Evolutionary conservation across 1,284 basidiomycete species (phyloP), one percentile per base, ranked within the genome.

Genomic region (Rhodotorula sp.): DNA sequence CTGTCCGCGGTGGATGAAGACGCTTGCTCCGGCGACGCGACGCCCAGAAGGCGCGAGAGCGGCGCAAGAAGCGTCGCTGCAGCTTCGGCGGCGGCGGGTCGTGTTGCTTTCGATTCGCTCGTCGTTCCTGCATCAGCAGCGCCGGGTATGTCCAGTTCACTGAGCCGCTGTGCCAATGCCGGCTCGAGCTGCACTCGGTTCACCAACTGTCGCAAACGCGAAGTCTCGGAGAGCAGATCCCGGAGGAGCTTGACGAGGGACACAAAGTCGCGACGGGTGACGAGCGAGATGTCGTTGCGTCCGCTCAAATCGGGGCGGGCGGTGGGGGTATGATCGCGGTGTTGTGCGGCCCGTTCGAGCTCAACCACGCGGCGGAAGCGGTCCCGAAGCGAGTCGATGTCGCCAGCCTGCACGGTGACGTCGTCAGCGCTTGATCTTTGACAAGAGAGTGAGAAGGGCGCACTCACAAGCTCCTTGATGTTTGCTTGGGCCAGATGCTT

Each of bases 161-260:
- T 89, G 58, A 97, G 83, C 78, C 86, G 87, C 7, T 82, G 79
- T 7, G 93, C 94, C 31, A 89, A 83, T 4, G 86, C 83, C 29
- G 96, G 96, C 72, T 97, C 91, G 54, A 99, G 86, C 64, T 94
- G 90, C 47, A 98, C 86, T 73, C 97, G 91, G 80, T 99, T 99
- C 73, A 98, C 84, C 26, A 89, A 87, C 31, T 89, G 87, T 58
- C 94, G 88, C 74, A 98, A 84, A 76, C 90, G 86, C 10, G 92
- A 90, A 77, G 97, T 84, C 80, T 97, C 93, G 57, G 85, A 85
- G 74, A 98, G 91, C 43, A 90, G 83, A 73, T 98, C 95, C 78
- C 89, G 90, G 81, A 97, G 85, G 34, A 97, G 82, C 77, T 91
- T 93, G 83, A 98, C 87, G 51, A 99, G 82, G 1, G 87, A 84